Base-by-base conservation (phyloP, 2,329 filamentous ascomycete genomes). In the Aspergillus jensenii region DNA sequence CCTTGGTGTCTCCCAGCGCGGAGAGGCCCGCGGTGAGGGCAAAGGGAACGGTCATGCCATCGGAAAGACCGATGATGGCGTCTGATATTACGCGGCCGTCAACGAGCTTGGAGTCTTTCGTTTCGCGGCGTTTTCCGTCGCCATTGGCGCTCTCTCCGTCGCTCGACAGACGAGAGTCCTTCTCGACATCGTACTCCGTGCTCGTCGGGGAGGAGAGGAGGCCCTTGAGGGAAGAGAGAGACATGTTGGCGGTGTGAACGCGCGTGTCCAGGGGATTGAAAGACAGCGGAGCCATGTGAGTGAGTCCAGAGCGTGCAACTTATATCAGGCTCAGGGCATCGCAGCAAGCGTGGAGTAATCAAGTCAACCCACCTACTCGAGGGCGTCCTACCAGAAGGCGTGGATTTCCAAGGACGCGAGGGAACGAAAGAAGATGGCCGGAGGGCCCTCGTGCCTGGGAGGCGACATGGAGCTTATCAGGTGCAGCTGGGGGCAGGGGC, bases 31-130 rank as follows among this genome's bases (percentile, higher is more conserved):
- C 90, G 0, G 88, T 91, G 39, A 93, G 79, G 15, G 90, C 90
- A 65, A 93, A 93, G 0, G 90, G 90, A 0, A 93, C 90, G 0
- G 90, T 93, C 65, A 93, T 81, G 15, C 90, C 90, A 68, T 93
- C 90, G 0, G 89, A 87, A 65, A 92, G 86, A 53, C 90, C 90
- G 64, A 93, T 87, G 59, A 90, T 91, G 61, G 87, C 81, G 72
- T 90, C 87, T 46, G 74, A 76, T 8, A 76, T 71, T 21, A 73
- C 70, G 7, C 74, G 72, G 35, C 73, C 71, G 45, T 76, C 73
- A 27, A 76, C 65, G 52, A 70, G 62, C 43, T 66, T 67, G 15
- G 58, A 61, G 8, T 66, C 61, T 44, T 67, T 71, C 45, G 51
- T 46, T 19, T 60, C 55, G 31, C 55, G 59, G 17, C 35, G 59